A percentile compares a stretch with the other conserved stretches of the same genome.
phyloP scores from a whole-genome alignment of 495 filamentous ascomycete species.

The Darksidea phi region DNA sequence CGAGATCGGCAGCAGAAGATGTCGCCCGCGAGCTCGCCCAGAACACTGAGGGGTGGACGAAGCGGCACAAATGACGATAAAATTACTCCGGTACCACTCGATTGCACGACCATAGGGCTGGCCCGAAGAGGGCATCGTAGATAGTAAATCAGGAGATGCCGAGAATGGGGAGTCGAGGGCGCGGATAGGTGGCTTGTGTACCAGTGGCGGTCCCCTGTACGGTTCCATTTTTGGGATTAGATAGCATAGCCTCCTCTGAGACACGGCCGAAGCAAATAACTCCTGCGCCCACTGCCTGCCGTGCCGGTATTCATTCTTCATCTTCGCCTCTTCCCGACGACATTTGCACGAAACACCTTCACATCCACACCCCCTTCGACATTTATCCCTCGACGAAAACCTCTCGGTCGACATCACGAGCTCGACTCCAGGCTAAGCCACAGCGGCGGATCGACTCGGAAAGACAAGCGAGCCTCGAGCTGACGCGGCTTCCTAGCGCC shows the following conservation, averaged over 20 bases:
- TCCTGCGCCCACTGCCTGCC: constrained; percentile 17
- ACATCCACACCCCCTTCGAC: constrained; percentile 2
- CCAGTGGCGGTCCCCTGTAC: not conserved
- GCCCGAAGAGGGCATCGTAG: constrained; percentile 12
- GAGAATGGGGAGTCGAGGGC: constrained; percentile 4
- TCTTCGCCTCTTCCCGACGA: not conserved
- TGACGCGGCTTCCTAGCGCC: constrained; percentile 31
- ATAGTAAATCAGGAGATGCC: constrained; percentile 12
- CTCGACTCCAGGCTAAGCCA: constrained; percentile 25
- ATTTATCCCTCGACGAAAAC: not conserved
- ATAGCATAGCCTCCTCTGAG: constrained; percentile 6
- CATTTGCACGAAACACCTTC: not conserved
- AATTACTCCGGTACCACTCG: not conserved
- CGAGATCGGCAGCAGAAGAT: too few relatives aligned
- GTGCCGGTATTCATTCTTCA: not conserved
- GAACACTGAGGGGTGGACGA: not conserved
- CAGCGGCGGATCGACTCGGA: constrained; percentile 19
- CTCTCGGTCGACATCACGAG: not conserved
- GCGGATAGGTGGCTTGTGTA: not conserved
- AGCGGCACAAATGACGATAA: constrained; percentile 6
- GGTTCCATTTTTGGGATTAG: too few relatives aligned
- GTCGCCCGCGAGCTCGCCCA: not conserved
- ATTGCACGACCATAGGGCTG: not conserved
- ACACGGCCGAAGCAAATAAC: constrained; percentile 28
- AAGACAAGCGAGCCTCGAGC: constrained; percentile 19